Conservation (phyloP, 495 filamentous ascomycete species). For the Tricharina praecox region DNA sequence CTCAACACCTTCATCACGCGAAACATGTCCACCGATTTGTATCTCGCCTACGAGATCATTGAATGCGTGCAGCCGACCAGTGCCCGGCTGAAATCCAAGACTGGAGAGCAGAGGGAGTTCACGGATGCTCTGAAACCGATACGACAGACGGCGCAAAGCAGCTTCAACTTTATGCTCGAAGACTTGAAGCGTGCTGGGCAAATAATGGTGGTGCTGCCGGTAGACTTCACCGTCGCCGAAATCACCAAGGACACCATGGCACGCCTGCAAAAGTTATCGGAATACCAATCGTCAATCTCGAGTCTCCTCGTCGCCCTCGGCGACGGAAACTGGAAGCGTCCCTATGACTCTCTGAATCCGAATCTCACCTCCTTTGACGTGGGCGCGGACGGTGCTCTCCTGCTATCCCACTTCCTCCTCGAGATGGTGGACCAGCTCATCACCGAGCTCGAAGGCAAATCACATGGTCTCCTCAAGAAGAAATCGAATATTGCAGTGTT, state of each 20-base stretch:
- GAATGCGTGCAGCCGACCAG: slow-evolving; percentile 74
- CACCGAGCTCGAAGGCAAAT: slow-evolving; percentile 56
- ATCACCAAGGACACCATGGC: slow-evolving; percentile 73
- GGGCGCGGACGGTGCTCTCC: slow-evolving; percentile 69
- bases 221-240: slow-evolving; percentile 62
- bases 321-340: slow-evolving; percentile 71
- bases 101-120: slow-evolving; percentile 71
- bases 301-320: slow-evolving; percentile 83
- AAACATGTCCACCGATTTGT: slow-evolving; percentile 85
- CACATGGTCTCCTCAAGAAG: slow-evolving; percentile 54
- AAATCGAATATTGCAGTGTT: slow-evolving; percentile 74
- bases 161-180: slow-evolving; percentile 67
- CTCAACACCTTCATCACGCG: slow-evolving; percentile 74
- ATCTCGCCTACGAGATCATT: slow-evolving; percentile 86
- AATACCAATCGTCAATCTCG: slow-evolving; percentile 70
- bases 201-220: slow-evolving; percentile 46
- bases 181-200: slow-evolving; percentile 59
- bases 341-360: slow-evolving; percentile 37
- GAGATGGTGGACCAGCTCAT: slow-evolving; percentile 76
- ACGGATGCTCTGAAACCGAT: slow-evolving; percentile 76
- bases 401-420: slow-evolving; percentile 72
- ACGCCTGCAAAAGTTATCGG: slow-evolving; percentile 67
- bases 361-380: slow-evolving; percentile 67
- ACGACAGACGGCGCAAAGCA: slow-evolving; percentile 76
- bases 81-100: slow-evolving; percentile 59